Conservation (phyloP, 208 protist species). For the Trypanosoma vivax region DNA sequence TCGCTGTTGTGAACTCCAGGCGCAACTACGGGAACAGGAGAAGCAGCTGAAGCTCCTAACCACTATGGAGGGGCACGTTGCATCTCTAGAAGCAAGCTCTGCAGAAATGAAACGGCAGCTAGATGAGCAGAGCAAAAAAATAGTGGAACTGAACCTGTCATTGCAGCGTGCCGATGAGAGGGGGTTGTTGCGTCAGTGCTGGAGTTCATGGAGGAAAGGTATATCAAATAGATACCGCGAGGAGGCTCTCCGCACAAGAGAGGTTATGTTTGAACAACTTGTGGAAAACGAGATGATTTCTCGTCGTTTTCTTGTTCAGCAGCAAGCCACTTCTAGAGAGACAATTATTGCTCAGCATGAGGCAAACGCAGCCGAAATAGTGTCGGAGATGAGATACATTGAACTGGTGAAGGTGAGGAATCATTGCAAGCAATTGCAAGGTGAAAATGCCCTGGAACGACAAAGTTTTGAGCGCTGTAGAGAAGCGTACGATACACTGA, state of each 20-base stretch:
- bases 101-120: too few species aligned
- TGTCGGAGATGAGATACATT: background rate
- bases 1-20: background rate
- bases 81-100: constrained; percentile 21
- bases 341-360: too few species aligned
- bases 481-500: background rate
- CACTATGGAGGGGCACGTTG: constrained; percentile 26
- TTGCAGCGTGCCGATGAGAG: constrained; percentile 13
- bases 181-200: constrained; percentile 9
- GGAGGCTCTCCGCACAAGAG: too few species aligned
- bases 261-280: background rate
- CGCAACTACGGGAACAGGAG: constrained; percentile 9
- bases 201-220: constrained; percentile 7
- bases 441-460: background rate
- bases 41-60: constrained; percentile 20
- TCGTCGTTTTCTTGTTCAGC: background rate
- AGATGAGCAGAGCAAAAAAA: too few species aligned
- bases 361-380: background rate
- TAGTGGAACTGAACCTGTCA: too few species aligned
- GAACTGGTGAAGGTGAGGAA: background rate
- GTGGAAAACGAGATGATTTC: background rate
- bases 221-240: background rate
- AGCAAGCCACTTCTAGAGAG: background rate
- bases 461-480: background rate
- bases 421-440: background rate